phyloP scores from a whole-genome alignment of 108 stramenopile genomes.

The Skeletonema costatum region DNA sequence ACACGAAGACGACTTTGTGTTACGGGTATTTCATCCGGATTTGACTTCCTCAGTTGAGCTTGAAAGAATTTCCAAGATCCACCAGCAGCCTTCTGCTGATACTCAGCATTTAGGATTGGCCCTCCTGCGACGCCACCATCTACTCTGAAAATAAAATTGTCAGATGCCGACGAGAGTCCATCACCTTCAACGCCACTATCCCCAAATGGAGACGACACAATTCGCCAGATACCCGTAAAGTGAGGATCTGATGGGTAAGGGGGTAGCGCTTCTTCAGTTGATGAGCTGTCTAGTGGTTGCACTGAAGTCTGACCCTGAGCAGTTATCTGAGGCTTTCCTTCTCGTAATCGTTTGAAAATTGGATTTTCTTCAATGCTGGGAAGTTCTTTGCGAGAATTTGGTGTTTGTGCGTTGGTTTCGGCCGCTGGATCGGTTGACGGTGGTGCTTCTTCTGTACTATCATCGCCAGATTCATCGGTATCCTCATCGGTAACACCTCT shows the following conservation, averaged over 20 bases:
- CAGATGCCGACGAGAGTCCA: constrained; percentile 34
- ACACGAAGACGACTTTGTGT: constrained; percentile 60
- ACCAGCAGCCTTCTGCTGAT: constrained; percentile 74
- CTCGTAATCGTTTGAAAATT: constrained; percentile 61
- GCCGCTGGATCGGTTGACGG: not conserved
- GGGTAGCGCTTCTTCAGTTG: constrained; percentile 41
- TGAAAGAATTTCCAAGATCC: constrained; percentile 78
- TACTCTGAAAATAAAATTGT: constrained; percentile 73
- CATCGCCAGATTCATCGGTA: not conserved
- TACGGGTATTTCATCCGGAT: constrained; percentile 10
- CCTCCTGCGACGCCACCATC: constrained; percentile 82
- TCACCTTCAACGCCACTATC: constrained; percentile 18
- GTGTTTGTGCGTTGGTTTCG: not conserved
- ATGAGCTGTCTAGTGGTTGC: constrained; percentile 20
- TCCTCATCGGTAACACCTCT: constrained; percentile 2
- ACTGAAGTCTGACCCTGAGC: constrained; percentile 36
- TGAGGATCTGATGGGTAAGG: constrained; percentile 73
- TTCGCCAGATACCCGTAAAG: constrained; percentile 74
- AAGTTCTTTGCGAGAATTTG: constrained; percentile 26
- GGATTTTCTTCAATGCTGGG: constrained; percentile 74
- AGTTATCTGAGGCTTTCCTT: constrained; percentile 33
- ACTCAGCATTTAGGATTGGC: constrained; percentile 70
- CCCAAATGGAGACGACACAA: constrained; percentile 71
- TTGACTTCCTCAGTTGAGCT: constrained; percentile 31
- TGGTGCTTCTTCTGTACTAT: not conserved